Evolutionary conservation across 1,284 basidiomycete genomes (phyloP), one percentile per base, ranked within the genome.

Genomic region (Leucocoprinus gongylophorus): DNA sequence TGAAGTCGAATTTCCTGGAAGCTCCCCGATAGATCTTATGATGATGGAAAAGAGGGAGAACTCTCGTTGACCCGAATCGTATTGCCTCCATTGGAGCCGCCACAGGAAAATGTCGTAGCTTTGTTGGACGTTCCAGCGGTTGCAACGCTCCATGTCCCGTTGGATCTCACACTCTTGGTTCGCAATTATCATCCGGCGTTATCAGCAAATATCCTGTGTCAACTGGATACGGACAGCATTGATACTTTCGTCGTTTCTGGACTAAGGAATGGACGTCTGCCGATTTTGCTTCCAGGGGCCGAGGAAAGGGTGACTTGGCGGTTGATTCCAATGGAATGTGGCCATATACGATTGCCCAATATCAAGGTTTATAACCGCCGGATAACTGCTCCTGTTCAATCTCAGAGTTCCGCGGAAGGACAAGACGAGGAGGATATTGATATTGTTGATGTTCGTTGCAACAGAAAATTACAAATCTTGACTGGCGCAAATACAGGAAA

Each of bases 171-270:
- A 1, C 64, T 90, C 29, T 79, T 70, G 10, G 66, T 90, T 46
- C 81, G 84, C 40, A 91, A 91, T 59, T 70, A 72, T 9, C 80
- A 86, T 57, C 71, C 74, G 9, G 70, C 69, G 17, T 78, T 77
- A 38, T 79, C 85, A 1, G 85, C 85, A 1, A 82, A 81, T 57
- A 64, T 90, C 26, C 72, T 75, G 20, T 75, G 89, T 13, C 77
- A 81, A 26, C 70, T 88, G 41, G 89, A 91, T 49, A 71, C 79
- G 1, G 85, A 89, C 53, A 61, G 73, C 0, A 65, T 73, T 3
- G 83, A 88, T 48, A 74, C 65, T 5, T 90, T 91, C 63, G 76
- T 90, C 23, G 75, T 88, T 3, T 77, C 88, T 1, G 90, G 90
- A 0, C 62, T 87, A 28, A 73, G 85, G 44, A 79, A 70, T 51